These are phyloP conservation scores for Candida ficus DNA, from an alignment of 805 yeast genomes.

Conservation along the genomic window DNA sequence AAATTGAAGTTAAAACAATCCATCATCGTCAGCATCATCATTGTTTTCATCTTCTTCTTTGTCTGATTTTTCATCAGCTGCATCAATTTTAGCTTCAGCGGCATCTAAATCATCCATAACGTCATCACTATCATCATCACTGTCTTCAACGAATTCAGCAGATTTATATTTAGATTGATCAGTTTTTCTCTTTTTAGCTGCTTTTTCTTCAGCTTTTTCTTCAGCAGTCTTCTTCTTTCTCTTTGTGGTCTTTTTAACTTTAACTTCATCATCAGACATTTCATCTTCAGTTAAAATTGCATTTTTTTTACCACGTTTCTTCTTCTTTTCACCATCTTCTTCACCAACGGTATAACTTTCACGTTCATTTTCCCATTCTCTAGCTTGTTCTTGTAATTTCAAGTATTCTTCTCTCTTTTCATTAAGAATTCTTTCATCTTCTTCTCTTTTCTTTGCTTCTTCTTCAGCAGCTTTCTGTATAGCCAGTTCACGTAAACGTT, in stretches of 20 bases:
- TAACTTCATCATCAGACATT: conserved; percentile 26
- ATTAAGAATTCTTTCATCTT: conserved; percentile 43
- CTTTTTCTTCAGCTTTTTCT: conserved; percentile 27
- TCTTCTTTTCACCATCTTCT: conserved; percentile 33
- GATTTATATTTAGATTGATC: conserved; percentile 27
- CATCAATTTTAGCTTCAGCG: conserved; percentile 19
- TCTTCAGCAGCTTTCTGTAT: conserved; percentile 46
- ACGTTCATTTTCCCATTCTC: conserved; percentile 54
- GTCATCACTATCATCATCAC: conserved; percentile 35
- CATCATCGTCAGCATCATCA: conserved; percentile 16
- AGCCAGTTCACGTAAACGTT: conserved; percentile 43
- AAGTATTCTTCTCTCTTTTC: conserved; percentile 37
- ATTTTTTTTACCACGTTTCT: conserved; percentile 29
- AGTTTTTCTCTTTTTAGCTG: conserved; percentile 24
- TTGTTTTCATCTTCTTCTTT: conserved; percentile 10
- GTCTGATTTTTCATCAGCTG: conserved; percentile 1
- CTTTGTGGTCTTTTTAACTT: conserved; percentile 16
- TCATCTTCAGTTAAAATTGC: conserved; percentile 47
- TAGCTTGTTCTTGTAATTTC: conserved; percentile 51
- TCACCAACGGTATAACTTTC: conserved; percentile 28
- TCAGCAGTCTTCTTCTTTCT: conserved; percentile 28
- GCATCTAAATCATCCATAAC: conserved; percentile 16
- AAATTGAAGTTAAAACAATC: conserved; percentile 9
- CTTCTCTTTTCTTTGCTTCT: conserved; percentile 38
- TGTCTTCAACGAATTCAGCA: conserved; percentile 36